Conservation (phyloP, 352 stramenopile genomes). For the Globisporangium paroecandrum region DNA sequence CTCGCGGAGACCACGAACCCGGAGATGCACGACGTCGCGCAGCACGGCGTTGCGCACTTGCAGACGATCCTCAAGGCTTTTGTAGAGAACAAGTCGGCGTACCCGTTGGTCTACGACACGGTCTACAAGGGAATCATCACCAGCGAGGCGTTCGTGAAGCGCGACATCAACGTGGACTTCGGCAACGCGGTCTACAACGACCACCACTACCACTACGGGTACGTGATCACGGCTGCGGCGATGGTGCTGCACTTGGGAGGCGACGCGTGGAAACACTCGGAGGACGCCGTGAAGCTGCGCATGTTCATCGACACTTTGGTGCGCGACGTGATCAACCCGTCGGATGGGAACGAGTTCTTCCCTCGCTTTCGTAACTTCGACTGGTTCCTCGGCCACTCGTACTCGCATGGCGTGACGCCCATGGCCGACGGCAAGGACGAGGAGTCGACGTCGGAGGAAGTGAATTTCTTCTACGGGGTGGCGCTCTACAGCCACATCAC, state of each 20-base stretch:
- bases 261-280: slow-evolving; percentile 33
- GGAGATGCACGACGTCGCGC: slow-evolving; percentile 39
- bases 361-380: slow-evolving; percentile 57
- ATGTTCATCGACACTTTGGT: slow-evolving; percentile 49
- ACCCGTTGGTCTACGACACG: slow-evolving; percentile 63
- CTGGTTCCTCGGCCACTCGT: slow-evolving; percentile 67
- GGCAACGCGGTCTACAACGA: slow-evolving; percentile 74
- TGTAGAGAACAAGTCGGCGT: slow-evolving; percentile 39
- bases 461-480: slow-evolving; percentile 66
- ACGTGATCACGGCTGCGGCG: slow-evolving; percentile 48
- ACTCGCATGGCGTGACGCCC: slow-evolving; percentile 64
- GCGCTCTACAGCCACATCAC: slow-evolving; percentile 49
- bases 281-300: slow-evolving; percentile 33
- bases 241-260: slow-evolving; percentile 45
- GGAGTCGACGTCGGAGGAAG: slow-evolving; percentile 65
- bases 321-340: slow-evolving; percentile 44
- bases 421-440: slow-evolving; percentile 74
- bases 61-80: slow-evolving; percentile 44
- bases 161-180: slow-evolving; percentile 74
- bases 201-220: slow-evolving; percentile 76
- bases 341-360: slow-evolving; percentile 37
- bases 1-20: slow-evolving; percentile 56
- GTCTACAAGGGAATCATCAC: slow-evolving; percentile 68
- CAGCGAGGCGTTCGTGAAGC: slow-evolving; percentile 45
- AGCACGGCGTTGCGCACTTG: slow-evolving; percentile 45